These are phyloP conservation scores for Botrytis medusae DNA, from an alignment of 2,329 filamentous ascomycete genomes.

Conservation along the genomic window DNA sequence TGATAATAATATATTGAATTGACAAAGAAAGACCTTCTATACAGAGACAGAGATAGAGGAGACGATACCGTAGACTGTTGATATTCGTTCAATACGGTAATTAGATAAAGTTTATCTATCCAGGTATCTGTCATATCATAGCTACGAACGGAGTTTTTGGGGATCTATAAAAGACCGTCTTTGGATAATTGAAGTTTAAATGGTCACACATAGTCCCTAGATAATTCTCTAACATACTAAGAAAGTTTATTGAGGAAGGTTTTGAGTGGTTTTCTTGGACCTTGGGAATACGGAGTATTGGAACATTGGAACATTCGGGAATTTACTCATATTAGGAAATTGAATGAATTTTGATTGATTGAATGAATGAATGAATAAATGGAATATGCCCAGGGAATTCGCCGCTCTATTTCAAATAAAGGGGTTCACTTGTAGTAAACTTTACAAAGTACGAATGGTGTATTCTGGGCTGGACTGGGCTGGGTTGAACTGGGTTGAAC, in stretches of 20 bases:
- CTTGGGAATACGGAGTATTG: accelerated
- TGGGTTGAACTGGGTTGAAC: not conserved
- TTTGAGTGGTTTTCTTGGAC: not conserved
- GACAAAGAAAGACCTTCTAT: not conserved
- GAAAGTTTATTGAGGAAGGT: constrained; percentile 2
- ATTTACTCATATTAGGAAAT: not conserved
- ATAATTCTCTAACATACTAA: not conserved
- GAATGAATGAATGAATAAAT: too few relatives aligned
- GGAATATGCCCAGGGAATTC: not conserved
- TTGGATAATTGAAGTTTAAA: not conserved
- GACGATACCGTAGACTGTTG: too few relatives aligned
- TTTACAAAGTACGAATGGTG: not conserved
- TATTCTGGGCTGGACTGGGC: not conserved
- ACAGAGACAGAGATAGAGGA: too few relatives aligned
- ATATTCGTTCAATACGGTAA: not conserved
- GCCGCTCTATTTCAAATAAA: not conserved
- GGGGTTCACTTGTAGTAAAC: not conserved
- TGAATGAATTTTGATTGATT: not conserved
- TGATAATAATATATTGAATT: not conserved
- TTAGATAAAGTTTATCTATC: not conserved
- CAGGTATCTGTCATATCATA: not conserved
- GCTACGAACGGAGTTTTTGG: not conserved
- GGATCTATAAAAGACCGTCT: not conserved
- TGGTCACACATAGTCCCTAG: not conserved
- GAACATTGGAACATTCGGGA: not conserved